Evolutionary conservation across 371 early-diverging fungal species (phyloP).

Genomic region (Saksenaea vasiformis): DNA sequence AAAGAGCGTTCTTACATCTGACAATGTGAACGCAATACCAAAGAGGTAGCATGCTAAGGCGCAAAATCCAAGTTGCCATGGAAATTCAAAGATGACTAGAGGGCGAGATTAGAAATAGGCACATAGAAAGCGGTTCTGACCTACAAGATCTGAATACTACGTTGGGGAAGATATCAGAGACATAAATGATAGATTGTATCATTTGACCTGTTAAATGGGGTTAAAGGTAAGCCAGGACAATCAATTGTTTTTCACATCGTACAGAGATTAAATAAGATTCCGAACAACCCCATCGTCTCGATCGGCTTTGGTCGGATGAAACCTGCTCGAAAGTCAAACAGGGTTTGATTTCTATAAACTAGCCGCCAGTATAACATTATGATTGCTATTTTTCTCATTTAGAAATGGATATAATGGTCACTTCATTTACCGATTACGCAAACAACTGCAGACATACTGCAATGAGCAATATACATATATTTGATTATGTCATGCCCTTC

Average conservation of each 20-base stretch:
- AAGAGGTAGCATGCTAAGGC: conserved; percentile 41
- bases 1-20: conserved; percentile 25
- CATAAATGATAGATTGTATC: conserved; percentile 24
- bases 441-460: conserved; percentile 14
- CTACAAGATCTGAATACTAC: not conserved
- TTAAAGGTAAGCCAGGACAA: not conserved
- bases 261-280: conserved; percentile 20
- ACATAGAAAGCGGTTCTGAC: not conserved
- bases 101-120: not conserved
- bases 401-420: not conserved
- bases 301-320: conserved; percentile 28
- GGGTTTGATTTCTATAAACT: conserved; percentile 15
- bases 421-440: conserved; percentile 15
- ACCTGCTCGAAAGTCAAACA: conserved; percentile 19
- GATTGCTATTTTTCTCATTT: not conserved
- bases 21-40: conserved; percentile 43
- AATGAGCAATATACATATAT: conserved; percentile 14
- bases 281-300: conserved; percentile 20
- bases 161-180: not conserved
- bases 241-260: not conserved
- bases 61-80: conserved; percentile 45
- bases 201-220: conserved; percentile 25
- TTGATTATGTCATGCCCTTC: conserved; percentile 12
- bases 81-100: conserved; percentile 37
- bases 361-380: conserved; percentile 18